Conservation (phyloP, 148 eudicot species). For the Silene conica region DNA sequence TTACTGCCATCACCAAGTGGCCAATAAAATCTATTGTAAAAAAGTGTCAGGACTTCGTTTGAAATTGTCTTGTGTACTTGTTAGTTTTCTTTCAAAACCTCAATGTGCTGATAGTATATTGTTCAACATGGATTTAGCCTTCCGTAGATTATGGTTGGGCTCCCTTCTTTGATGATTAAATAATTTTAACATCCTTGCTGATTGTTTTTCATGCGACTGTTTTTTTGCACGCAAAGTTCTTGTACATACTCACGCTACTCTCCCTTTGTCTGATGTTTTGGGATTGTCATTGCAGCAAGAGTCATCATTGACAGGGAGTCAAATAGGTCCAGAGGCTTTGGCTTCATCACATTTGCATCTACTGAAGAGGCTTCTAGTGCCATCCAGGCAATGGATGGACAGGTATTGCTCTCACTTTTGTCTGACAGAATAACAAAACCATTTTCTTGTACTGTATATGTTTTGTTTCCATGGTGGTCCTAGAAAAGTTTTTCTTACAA, state of each 20-base stretch:
- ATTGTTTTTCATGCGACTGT: background rate
- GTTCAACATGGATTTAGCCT: background rate
- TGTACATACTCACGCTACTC: background rate
- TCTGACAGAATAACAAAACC: background rate
- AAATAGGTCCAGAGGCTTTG: constrained; percentile 89
- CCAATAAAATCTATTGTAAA: background rate
- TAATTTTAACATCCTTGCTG: background rate
- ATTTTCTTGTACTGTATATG: background rate
- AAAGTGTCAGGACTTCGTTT: background rate
- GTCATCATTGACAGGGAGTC: constrained; percentile 77
- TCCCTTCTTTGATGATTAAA: background rate
- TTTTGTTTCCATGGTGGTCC: background rate
- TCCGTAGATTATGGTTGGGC: background rate
- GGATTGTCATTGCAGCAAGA: constrained; percentile 50
- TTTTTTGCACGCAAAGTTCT: background rate
- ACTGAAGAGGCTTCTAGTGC: constrained; percentile 81
- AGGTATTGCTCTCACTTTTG: constrained; percentile 37
- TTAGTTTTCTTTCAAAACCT: background rate
- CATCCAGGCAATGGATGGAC: constrained; percentile 75
- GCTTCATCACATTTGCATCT: constrained; percentile 62
- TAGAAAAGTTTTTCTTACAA: too few relatives aligned
- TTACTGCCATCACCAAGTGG: background rate
- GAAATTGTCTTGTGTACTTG: background rate
- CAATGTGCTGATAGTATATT: background rate
- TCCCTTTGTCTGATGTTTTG: background rate